Conservation (phyloP, 805 yeast genomes). For the Spathaspora girioi region DNA sequence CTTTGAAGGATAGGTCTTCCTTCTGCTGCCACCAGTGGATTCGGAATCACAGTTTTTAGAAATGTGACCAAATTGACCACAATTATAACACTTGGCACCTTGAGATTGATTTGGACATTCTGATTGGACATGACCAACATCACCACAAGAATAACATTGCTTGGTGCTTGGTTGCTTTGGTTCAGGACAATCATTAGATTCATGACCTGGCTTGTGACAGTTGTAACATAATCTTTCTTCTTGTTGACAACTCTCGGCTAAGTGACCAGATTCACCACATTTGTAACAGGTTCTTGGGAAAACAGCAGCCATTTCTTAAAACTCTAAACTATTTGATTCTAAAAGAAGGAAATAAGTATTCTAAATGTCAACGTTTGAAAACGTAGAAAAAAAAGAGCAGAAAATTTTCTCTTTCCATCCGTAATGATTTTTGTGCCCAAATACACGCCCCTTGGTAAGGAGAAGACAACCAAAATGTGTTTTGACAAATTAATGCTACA, state of each 20-base stretch:
- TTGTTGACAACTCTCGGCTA: slow-evolving; percentile 84
- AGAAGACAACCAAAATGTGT: background rate
- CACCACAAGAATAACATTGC: slow-evolving; percentile 92
- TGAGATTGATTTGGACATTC: slow-evolving; percentile 72
- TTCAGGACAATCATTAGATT: slow-evolving; percentile 81
- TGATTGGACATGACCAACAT: slow-evolving; percentile 81
- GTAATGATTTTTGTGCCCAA: background rate
- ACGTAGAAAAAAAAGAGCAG: background rate
- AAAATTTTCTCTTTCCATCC: background rate
- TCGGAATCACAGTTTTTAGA: slow-evolving; percentile 66
- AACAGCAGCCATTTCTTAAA: slow-evolving; percentile 33
- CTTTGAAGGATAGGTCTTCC: slow-evolving; percentile 11
- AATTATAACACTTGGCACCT: slow-evolving; percentile 70
- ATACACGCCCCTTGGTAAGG: background rate
- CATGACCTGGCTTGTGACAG: slow-evolving; percentile 88
- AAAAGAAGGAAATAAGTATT: background rate
- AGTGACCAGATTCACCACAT: slow-evolving; percentile 89
- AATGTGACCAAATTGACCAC: slow-evolving; percentile 65
- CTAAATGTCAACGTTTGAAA: background rate
- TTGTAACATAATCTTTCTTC: slow-evolving; percentile 87
- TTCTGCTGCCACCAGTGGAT: slow-evolving; percentile 2
- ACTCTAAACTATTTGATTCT: background rate
- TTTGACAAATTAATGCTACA: background rate
- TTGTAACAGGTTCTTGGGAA: slow-evolving; percentile 81
- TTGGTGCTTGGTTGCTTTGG: slow-evolving; percentile 83